A percentile compares a stretch with the other conserved stretches of the same genome.
Conservation (phyloP, 2,329 filamentous ascomycete species). For the Cercospora sesami region DNA sequence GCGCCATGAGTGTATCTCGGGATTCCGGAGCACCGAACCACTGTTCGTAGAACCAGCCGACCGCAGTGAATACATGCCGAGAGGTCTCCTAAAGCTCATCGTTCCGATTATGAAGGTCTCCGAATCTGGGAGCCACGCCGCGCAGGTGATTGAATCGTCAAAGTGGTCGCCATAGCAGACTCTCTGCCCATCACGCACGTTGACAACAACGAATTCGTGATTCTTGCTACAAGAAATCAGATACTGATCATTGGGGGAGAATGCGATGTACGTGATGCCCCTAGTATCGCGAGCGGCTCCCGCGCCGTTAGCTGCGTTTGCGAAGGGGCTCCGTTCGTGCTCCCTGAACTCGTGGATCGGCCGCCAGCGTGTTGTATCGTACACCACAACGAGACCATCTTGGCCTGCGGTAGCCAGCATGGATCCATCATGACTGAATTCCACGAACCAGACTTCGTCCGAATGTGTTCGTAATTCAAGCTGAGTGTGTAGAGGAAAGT, state of each 20-base stretch:
- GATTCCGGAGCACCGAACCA: conserved; percentile 29
- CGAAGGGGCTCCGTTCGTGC: conserved; percentile 31
- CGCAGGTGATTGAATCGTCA: conserved; percentile 81
- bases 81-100: conserved; percentile 64
- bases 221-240: conserved; percentile 71
- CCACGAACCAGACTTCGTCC: conserved; percentile 88
- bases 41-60: conserved; percentile 16
- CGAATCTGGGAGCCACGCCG: conserved; percentile 82
- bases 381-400: conserved; percentile 75
- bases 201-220: conserved; percentile 40
- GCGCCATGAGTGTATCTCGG: conserved; percentile 41
- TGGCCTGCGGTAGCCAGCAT: conserved; percentile 80
- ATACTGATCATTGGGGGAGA: conserved; percentile 88
- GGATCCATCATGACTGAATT: conserved; percentile 84
- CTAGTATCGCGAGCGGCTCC: conserved; percentile 25
- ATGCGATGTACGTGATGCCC: conserved; percentile 77
- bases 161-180: conserved; percentile 68
- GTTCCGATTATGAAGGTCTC: conserved; percentile 76
- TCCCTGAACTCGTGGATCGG: conserved; percentile 53
- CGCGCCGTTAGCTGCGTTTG: conserved; percentile 15
- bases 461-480: conserved; percentile 70
- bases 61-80: conserved; percentile 56
- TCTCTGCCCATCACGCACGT: conserved; percentile 52
- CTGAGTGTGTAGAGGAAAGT: conserved; percentile 74
- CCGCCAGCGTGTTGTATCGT: conserved; percentile 71